Base-by-base conservation (phyloP, 169 alveolate genomes). In the Eimeria nieschulzi region DNA sequence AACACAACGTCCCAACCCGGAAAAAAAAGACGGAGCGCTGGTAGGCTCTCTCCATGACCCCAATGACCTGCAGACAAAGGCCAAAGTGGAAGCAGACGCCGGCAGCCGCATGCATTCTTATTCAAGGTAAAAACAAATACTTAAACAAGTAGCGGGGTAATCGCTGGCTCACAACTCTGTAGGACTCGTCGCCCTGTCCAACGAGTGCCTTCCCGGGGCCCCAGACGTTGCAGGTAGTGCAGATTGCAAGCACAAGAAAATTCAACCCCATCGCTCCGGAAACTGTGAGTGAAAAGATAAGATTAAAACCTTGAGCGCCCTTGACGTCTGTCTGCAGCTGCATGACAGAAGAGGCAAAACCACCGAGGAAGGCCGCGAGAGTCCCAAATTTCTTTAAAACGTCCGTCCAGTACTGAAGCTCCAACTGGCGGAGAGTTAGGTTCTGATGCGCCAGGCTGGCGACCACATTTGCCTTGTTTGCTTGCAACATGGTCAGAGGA, bases 151-250 rank as follows among this genome's bases (percentile, higher is more conserved):
- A 56, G n/a, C n/a, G n/a, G n/a, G n/a, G n/a, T n/a, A n/a, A n/a
- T n/a, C n/a, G n/a, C n/a, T n/a, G n/a, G n/a, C 92, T 23, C 9
- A 87, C 92, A 61, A 55, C 82, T 21, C 13, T 10, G 68, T 39
- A 55, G 61, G 90, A 51, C 53, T 90, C 83, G 53, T 78, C 72
- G 15, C 93, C 93, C 39, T 63, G 76, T 1, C 93, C 93, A 1
- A 61, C 54, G 39, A 90, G 93, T 9, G 93, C 93, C 51, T 59
- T 75, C 26, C 93, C 93, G 21, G 93, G 93, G 25, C 84, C 93
- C 83, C 79, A 90, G 26, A 90, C 53, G 6, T 46, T 17, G 78
- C 86, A 73, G 70, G 82, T 10, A 23, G 66, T 63, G 64, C 84
- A 70, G 68, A 90, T 59, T 21, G 63, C 26, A 15, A 90, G 51